Conservation (phyloP, 192 early-diverging fungal species). For the Endogone sp. region DNA sequence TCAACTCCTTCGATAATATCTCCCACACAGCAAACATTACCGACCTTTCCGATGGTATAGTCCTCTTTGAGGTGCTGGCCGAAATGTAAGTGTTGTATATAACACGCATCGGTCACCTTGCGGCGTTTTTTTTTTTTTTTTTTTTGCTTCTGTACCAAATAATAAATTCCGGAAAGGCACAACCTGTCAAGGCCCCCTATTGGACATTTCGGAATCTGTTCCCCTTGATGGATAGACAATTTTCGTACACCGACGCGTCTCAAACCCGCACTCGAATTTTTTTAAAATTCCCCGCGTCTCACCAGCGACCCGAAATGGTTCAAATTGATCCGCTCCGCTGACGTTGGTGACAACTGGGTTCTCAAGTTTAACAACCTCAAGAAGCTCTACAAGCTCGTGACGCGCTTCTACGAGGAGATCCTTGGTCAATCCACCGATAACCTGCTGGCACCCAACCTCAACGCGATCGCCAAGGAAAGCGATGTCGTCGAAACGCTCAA, state of each 20-base stretch:
- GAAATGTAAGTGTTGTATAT: slow-evolving; percentile 93
- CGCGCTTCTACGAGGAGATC: slow-evolving; percentile 84
- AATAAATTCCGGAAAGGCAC: no score
- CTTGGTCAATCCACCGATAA: slow-evolving; percentile 58
- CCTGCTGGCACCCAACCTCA: slow-evolving; percentile 72
- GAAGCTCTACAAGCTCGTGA: slow-evolving; percentile 81
- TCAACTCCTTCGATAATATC: slow-evolving; percentile 60
- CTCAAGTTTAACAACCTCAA: slow-evolving; percentile 90
- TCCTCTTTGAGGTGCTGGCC: slow-evolving; percentile 76
- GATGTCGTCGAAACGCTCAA: slow-evolving; percentile 69
- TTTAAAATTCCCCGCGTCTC: background rate
- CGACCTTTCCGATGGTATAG: slow-evolving; percentile 78
- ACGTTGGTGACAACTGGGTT: slow-evolving; percentile 93
- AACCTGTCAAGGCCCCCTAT: no score
- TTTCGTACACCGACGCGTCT: no score
- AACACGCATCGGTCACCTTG: no score
- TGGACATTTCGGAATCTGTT: no score
- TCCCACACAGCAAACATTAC: slow-evolving; percentile 38
- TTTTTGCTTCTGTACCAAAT: no score
- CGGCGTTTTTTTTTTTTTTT: no score
- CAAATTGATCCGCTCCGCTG: slow-evolving; percentile 65
- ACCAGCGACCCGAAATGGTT: slow-evolving; percentile 89
- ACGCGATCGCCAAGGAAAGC: slow-evolving; percentile 77
- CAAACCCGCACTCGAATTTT: background rate
- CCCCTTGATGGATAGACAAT: no score